Evolutionary conservation across 257 asterid species (phyloP).

Genomic region (Pogostemon cablin): DNA sequence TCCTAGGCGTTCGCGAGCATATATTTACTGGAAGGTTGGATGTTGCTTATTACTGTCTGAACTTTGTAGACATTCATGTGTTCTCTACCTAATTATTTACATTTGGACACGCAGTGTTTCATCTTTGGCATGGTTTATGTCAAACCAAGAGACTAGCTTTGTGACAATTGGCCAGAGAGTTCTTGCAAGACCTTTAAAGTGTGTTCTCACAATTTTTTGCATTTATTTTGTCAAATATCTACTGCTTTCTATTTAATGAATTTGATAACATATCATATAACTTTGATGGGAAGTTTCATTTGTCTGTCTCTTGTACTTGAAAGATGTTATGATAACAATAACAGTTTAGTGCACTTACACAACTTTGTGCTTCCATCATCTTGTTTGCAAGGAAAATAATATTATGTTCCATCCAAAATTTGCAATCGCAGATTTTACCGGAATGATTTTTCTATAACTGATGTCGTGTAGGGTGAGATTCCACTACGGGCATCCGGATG

Average conservation of each 20-base stretch:
- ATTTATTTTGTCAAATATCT: neutral
- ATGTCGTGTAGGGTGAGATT: constrained; percentile 67
- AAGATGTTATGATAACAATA: constrained; percentile 19
- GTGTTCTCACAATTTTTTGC: constrained; percentile 36
- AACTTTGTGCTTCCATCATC: constrained; percentile 14
- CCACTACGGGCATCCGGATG: constrained; percentile 88
- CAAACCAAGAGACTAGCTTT: constrained; percentile 88
- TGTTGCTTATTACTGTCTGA: constrained; percentile 21
- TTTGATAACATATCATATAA: constrained; percentile 4
- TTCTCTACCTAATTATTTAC: constrained; percentile 36
- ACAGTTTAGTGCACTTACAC: neutral
- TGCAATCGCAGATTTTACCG: constrained; percentile 2
- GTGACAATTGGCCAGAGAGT: constrained; percentile 92
- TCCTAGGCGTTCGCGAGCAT: constrained; percentile 84
- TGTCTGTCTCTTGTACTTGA: neutral
- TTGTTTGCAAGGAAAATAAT: constrained; percentile 5
- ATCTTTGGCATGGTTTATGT: constrained; percentile 92
- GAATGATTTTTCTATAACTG: constrained; percentile 23
- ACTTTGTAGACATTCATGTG: constrained; percentile 24
- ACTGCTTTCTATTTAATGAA: constrained; percentile 9
- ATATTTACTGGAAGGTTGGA: constrained; percentile 81
- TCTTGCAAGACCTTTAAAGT: constrained; percentile 88
- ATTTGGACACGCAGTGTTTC: constrained; percentile 67
- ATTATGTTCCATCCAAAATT: neutral
- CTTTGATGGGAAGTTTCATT: constrained; percentile 2